Evolutionary conservation across 116 monocot species (phyloP).

Genomic region (Posidonia oceanica): DNA sequence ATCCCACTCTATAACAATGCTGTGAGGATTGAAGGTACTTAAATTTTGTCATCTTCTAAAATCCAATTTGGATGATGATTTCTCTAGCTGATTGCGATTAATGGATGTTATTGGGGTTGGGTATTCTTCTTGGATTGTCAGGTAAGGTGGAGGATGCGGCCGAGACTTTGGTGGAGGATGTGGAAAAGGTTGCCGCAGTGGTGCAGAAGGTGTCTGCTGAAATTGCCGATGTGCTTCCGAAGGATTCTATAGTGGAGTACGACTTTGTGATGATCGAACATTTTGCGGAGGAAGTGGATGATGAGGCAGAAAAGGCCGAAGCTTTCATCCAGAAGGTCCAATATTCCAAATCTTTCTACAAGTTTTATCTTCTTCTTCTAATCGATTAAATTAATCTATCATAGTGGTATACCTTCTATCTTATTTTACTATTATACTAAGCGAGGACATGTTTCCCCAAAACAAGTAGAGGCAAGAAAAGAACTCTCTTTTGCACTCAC

Average conservation of each 20-base stretch:
- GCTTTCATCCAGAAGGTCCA: constrained; percentile 10
- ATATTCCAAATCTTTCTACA: not conserved
- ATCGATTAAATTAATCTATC: not conserved
- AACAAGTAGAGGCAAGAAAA: too few species aligned
- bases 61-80: too few species aligned
- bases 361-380: not conserved
- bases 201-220: constrained; percentile 13
- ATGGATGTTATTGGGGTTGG: not conserved
- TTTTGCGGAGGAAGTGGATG: constrained; percentile 1
- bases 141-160: constrained; percentile 1
- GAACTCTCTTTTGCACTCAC: too few species aligned
- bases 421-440: too few species aligned
- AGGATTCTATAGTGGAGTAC: constrained; percentile 14
- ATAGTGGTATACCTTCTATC: not conserved
- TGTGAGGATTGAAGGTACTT: constrained; percentile 12
- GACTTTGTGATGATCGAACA: constrained; percentile 15
- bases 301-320: constrained; percentile 12
- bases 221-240: constrained; percentile 8
- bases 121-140: not conserved
- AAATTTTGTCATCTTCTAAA: not conserved
- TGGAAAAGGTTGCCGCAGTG: constrained; percentile 5
- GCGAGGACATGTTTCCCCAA: too few species aligned
- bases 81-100: too few species aligned
- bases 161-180: constrained; percentile 7
- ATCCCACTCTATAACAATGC: constrained; percentile 7